Evolutionary conservation across 176 grass and related monocot genomes (phyloP).

Genomic region (Triticum turgidum): DNA sequence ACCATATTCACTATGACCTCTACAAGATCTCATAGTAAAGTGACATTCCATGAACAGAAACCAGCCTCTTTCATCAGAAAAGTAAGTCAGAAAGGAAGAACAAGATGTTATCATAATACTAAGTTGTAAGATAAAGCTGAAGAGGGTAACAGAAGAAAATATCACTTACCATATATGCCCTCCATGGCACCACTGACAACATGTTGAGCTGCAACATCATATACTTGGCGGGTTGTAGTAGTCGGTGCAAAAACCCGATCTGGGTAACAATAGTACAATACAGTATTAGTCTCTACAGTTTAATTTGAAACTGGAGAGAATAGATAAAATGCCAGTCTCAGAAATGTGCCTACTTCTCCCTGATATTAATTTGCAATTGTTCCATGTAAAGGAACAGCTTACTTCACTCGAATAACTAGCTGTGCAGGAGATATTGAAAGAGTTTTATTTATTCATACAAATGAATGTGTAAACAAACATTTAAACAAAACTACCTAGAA

Average conservation of each 20-base stretch:
- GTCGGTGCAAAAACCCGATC: constrained; percentile 98
- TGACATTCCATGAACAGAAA: constrained; percentile 9
- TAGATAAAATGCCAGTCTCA: not conserved
- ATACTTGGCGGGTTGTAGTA: constrained; percentile 98
- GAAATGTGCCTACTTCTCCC: not conserved
- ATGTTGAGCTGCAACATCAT: constrained; percentile 99
- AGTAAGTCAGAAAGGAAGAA: not conserved
- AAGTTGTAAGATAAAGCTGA: constrained; percentile 12
- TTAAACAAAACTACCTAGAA: not conserved
- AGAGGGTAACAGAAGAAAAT: constrained; percentile 19
- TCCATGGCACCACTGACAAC: constrained; percentile 93
- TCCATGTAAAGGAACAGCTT: not conserved
- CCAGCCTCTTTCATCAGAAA: not conserved
- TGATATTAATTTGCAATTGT: constrained; percentile 13
- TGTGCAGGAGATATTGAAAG: not conserved
- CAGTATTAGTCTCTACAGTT: constrained; percentile 23
- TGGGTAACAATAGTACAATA: constrained; percentile 33
- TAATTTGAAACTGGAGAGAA: constrained; percentile 12
- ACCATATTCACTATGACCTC: not conserved
- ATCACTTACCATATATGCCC: constrained; percentile 86
- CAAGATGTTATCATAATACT: not conserved
- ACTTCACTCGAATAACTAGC: constrained; percentile 13
- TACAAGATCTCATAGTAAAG: not conserved
- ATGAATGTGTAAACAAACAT: not conserved
- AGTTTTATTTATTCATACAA: not conserved